A percentile compares a stretch with the other conserved stretches of the same genome.
These are phyloP conservation scores for Austroboletus eburneus DNA, from an alignment of 768 basidiomycete species.

Conservation along the genomic window DNA sequence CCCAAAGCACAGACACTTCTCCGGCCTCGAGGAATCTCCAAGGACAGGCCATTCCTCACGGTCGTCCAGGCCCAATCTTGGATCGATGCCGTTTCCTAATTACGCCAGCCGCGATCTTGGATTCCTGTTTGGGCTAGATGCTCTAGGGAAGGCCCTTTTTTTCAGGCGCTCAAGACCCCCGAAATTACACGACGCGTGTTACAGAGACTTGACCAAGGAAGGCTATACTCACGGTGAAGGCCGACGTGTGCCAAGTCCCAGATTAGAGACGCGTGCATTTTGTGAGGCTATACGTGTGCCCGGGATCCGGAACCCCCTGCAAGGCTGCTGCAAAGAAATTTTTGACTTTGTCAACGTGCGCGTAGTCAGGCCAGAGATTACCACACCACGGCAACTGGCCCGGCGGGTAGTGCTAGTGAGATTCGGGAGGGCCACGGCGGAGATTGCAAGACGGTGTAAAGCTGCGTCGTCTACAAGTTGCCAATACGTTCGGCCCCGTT, in stretches of 20 bases:
- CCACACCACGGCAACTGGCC: slow-evolving; percentile 5
- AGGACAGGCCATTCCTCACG: slow-evolving; percentile 28
- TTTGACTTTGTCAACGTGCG: slow-evolving; percentile 10
- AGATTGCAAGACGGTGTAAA: slow-evolving; percentile 31
- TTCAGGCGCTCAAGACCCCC: slow-evolving; percentile 25
- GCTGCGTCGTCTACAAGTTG: no score
- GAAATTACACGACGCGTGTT: slow-evolving; percentile 26
- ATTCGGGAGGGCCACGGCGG: slow-evolving; percentile 18
- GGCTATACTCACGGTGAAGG: slow-evolving; percentile 29
- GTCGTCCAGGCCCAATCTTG: slow-evolving; percentile 30
- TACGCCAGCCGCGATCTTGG: slow-evolving; percentile 40
- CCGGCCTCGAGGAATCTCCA: slow-evolving; percentile 46
- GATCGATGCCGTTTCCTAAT: slow-evolving; percentile 38
- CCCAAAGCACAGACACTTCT: slow-evolving; percentile 28
- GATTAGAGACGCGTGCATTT: slow-evolving; percentile 18
- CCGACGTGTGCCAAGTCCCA: slow-evolving; percentile 11
- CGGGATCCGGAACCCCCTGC: slow-evolving; percentile 8
- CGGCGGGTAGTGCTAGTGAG: slow-evolving; percentile 7
- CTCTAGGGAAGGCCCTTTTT: slow-evolving; percentile 19
- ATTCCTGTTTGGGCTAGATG: slow-evolving; percentile 48
- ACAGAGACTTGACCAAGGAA: slow-evolving; percentile 24
- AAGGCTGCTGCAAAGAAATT: slow-evolving; percentile 12
- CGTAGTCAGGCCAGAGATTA: slow-evolving; percentile 4
- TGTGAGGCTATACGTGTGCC: slow-evolving; percentile 18
- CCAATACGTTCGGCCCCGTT: slow-evolving; percentile 22